Percentiles rank a stretch among this genome's conserved stretches.
Conservation (phyloP, 805 yeast genomes). For the Candida pseudoglaebosa region DNA sequence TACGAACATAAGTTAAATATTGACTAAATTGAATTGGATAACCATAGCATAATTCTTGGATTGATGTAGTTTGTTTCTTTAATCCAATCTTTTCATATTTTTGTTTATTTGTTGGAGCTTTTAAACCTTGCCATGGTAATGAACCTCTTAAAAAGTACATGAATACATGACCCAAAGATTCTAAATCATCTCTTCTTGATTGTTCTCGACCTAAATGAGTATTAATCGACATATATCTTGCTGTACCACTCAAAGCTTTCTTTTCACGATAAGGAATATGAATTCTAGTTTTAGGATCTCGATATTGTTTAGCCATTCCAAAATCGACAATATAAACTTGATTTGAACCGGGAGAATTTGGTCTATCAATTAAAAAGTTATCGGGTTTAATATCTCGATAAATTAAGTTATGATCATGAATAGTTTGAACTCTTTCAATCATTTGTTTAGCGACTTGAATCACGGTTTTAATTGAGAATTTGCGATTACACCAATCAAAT, state of each 20-base stretch:
- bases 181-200: slow-evolving; percentile 93
- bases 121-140: slow-evolving; percentile 98
- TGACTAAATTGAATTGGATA: slow-evolving; percentile 91
- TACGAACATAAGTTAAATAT: slow-evolving; percentile 84
- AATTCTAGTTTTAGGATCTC: slow-evolving; percentile 92
- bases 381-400: slow-evolving; percentile 98
- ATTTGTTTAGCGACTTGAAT: slow-evolving; percentile 93
- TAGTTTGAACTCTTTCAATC: slow-evolving; percentile 79
- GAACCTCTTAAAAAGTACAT: slow-evolving; percentile 92
- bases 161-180: slow-evolving; percentile 94
- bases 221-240: slow-evolving; percentile 97
- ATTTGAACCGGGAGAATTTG: slow-evolving; percentile 79
- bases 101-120: slow-evolving; percentile 96
- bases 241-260: slow-evolving; percentile 94
- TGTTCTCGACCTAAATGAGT: slow-evolving; percentile 98
- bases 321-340: slow-evolving; percentile 88
- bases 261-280: slow-evolving; percentile 97
- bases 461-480: slow-evolving; percentile 82
- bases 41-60: slow-evolving; percentile 81
- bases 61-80: slow-evolving; percentile 86
- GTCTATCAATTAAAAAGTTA: slow-evolving; percentile 90
- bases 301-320: slow-evolving; percentile 97
- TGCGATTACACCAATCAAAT: slow-evolving; percentile 97
- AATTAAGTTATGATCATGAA: slow-evolving; percentile 86
- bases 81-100: slow-evolving; percentile 97